Evolutionary conservation across 177 flowering plant species (phyloP).

Genomic region (Vitis hybrid): DNA sequence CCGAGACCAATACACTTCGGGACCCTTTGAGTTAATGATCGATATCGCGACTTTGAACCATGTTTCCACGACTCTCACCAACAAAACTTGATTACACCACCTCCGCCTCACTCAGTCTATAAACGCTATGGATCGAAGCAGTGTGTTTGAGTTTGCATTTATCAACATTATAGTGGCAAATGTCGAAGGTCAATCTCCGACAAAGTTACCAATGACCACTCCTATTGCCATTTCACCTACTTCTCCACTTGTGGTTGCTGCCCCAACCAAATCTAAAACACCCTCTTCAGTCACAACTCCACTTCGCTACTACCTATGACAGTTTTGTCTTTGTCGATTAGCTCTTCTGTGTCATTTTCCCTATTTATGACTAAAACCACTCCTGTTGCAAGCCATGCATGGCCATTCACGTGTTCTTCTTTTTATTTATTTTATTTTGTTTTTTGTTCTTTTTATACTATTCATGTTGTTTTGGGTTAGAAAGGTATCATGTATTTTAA

Average conservation of each 20-base stretch:
- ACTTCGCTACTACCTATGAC: constrained; percentile 7
- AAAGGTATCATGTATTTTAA: too few species aligned
- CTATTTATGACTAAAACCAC: background rate
- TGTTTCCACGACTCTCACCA: too few species aligned
- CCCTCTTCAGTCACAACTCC: background rate
- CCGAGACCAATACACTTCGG: too few species aligned
- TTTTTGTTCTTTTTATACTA: too few species aligned
- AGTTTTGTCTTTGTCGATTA: constrained; percentile 1
- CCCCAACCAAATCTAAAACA: constrained; percentile 6
- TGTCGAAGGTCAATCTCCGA: constrained; percentile 42
- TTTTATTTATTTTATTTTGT: too few species aligned
- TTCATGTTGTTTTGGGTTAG: too few species aligned
- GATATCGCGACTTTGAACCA: too few species aligned
- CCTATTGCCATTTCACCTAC: constrained; percentile 18
- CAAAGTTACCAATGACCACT: constrained; percentile 23
- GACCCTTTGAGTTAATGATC: too few species aligned
- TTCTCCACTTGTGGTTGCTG: constrained; percentile 9
- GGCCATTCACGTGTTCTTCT: too few species aligned
- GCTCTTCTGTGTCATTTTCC: background rate
- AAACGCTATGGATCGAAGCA: constrained; percentile 23
- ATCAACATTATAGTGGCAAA: constrained; percentile 37
- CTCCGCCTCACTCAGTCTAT: background rate
- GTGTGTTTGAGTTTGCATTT: constrained; percentile 23
- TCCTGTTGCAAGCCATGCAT: too few species aligned
- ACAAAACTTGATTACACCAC: background rate